Evolutionary conservation across 2,329 filamentous ascomycete genomes (phyloP), one percentile per base, ranked within the genome.

Genomic region (Alternaria longipes): DNA sequence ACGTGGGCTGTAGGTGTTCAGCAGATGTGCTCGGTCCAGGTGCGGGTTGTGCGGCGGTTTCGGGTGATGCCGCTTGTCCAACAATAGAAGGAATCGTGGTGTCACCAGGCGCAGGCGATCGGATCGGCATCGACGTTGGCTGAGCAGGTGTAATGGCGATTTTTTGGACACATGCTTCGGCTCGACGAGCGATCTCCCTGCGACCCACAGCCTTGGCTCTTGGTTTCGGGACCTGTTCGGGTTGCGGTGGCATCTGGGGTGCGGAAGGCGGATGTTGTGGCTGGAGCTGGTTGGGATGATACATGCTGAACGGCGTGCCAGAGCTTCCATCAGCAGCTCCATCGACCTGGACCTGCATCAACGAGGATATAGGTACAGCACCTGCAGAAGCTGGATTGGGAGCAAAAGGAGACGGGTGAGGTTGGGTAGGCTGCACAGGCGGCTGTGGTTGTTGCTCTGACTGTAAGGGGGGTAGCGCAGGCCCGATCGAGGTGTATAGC

Each of bases 401-500:
- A 8, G 44, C 57, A 54, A 54, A 51, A 16, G 59, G 59, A n/a
- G 54, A 38, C 40, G 63, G 22, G 16, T 54, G 50, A 50, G 63
- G 45, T 22, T 54, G 59, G 3, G 53, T 32, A n/a, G 60, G 60
- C 40, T 64, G 62, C 16, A 56, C 61, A 56, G 68, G 53, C 40
- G 65, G 72, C 32, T 65, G 71, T 38, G 65, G 73, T 45, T 65
- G 66, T 55, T 75, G 69, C 62, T 85, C 68, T 78, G 85, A 66
- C 81, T 22, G 85, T 80, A 76, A 59, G 8, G 73, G 74, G 46
- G 84, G 80, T n/a, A 93, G 79, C 4, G 82, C 83, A 42, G 86
- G 86, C 2, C 88, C 88, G 50, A 93, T 81, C 30, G 90, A 86
- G 18, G 85, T 84, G 74, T 92, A 95, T 16, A 97, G 83, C 50